phyloP scores from a whole-genome alignment of 331 rosid species.

The Malus hybrid region DNA sequence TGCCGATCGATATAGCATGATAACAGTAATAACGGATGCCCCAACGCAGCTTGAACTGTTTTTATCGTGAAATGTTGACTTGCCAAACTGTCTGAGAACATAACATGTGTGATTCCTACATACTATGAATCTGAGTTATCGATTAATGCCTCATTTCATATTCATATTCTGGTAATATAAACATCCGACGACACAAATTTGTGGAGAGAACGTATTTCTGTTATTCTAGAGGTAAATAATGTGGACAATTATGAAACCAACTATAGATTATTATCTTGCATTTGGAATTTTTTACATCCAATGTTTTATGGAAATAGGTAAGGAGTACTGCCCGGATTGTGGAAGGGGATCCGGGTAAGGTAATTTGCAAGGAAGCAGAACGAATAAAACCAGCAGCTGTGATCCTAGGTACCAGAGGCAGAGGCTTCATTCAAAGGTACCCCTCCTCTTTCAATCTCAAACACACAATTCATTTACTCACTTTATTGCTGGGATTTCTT shows the following conservation, averaged over 20 bases:
- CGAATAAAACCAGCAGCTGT: constrained; percentile 67
- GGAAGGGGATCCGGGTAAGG: constrained; percentile 70
- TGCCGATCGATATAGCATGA: not conserved
- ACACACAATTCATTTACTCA: not conserved
- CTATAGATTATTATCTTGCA: not conserved
- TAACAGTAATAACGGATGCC: not conserved
- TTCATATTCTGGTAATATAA: not conserved
- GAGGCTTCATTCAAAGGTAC: constrained; percentile 61
- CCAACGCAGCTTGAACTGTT: not conserved
- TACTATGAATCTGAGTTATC: not conserved
- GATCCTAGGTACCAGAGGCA: constrained; percentile 69
- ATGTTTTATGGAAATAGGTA: constrained; percentile 36
- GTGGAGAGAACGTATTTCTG: not conserved
- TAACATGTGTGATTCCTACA: not conserved
- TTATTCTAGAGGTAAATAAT: not conserved
- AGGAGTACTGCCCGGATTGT: constrained; percentile 58
- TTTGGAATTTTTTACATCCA: not conserved
- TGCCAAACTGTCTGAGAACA: not conserved
- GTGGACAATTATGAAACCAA: not conserved
- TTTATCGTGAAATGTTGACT: not conserved
- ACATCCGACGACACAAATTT: not conserved
- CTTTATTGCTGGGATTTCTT: constrained; percentile 5
- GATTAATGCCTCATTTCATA: not conserved
- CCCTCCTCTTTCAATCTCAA: not conserved
- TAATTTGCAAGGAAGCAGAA: constrained; percentile 67